Conservation (phyloP, 192 early-diverging fungal genomes). For the Podila epigama region DNA sequence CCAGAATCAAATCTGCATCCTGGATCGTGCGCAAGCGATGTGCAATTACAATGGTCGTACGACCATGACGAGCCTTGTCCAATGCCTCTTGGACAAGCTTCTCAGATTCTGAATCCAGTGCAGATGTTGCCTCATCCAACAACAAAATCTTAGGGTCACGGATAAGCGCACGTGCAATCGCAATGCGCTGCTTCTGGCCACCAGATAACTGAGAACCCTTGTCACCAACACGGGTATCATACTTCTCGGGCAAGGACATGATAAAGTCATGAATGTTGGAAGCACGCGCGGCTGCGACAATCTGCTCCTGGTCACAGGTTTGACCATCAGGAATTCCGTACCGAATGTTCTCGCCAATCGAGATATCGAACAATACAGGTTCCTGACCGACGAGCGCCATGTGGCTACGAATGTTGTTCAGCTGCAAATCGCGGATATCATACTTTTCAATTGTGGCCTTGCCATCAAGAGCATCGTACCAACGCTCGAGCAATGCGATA, state of each 20-base stretch:
- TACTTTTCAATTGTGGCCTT: conserved; percentile 66
- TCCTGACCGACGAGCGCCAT: conserved; percentile 82
- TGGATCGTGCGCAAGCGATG: conserved; percentile 87
- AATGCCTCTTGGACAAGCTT: conserved; percentile 81
- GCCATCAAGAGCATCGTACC: conserved; percentile 59
- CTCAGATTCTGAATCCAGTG: conserved; percentile 85
- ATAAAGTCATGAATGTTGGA: conserved; percentile 68
- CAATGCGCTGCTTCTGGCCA: conserved; percentile 76
- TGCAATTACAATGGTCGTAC: conserved; percentile 81
- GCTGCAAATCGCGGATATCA: conserved; percentile 66
- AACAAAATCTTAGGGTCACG: conserved; percentile 75
- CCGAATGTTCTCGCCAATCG: conserved; percentile 65
- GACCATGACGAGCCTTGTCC: conserved; percentile 69
- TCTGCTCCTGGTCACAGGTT: conserved; percentile 51
- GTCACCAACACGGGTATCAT: conserved; percentile 69
- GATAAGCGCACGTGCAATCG: conserved; percentile 75
- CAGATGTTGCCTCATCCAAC: conserved; percentile 87
- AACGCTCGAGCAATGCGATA: conserved; percentile 50
- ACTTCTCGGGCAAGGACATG: conserved; percentile 58
- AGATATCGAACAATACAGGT: conserved; percentile 66
- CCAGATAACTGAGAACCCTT: conserved; percentile 68
- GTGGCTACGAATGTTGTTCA: conserved; percentile 66
- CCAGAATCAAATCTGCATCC: conserved; percentile 87
- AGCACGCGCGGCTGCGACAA: conserved; percentile 55
- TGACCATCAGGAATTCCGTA: conserved; percentile 61